A percentile compares a stretch with the other conserved stretches of the same genome.
Conservation (phyloP, 2,329 filamentous ascomycete species). For the Diaporthe sp. region DNA sequence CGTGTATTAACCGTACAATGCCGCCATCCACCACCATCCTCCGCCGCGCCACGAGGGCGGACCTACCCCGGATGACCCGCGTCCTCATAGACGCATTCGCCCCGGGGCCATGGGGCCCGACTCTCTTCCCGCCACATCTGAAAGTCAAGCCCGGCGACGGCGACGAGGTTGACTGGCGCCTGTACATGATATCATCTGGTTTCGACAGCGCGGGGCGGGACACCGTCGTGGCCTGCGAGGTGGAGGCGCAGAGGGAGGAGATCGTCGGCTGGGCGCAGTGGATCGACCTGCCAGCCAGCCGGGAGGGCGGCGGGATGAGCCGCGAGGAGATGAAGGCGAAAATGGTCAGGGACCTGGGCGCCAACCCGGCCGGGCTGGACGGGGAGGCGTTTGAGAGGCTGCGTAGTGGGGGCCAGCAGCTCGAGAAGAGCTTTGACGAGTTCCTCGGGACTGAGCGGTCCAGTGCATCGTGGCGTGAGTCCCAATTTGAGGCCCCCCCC, state of each 20-base stretch:
- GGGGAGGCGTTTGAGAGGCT: not conserved
- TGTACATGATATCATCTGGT: not conserved
- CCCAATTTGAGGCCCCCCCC: no score
- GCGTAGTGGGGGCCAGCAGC: not conserved
- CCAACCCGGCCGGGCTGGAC: conserved; percentile 25
- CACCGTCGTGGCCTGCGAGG: conserved; percentile 14
- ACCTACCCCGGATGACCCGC: conserved; percentile 21
- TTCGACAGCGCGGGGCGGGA: not conserved
- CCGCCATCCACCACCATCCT: conserved; percentile 4
- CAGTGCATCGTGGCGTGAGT: not conserved
- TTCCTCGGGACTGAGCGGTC: not conserved
- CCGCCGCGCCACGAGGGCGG: conserved; percentile 21
- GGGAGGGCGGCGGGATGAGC: not conserved
- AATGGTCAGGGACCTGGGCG: conserved; percentile 2
- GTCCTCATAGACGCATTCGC: conserved; percentile 23
- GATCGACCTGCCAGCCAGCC: conserved; percentile 11
- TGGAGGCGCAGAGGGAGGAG: not conserved
- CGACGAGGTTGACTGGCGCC: conserved; percentile 32
- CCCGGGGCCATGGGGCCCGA: conserved; percentile 33
- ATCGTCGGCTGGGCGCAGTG: conserved; percentile 38
- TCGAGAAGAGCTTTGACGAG: conserved; percentile 14
- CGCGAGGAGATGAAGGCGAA: not conserved
- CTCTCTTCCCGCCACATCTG: conserved; percentile 21
- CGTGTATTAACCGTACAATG: not conserved
- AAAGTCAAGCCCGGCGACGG: conserved; percentile 8